A percentile compares a stretch with the other conserved stretches of the same genome.
These are phyloP conservation scores for Arachnomyces sp. DNA, from an alignment of 2,329 filamentous ascomycete genomes.

Conservation along the genomic window DNA sequence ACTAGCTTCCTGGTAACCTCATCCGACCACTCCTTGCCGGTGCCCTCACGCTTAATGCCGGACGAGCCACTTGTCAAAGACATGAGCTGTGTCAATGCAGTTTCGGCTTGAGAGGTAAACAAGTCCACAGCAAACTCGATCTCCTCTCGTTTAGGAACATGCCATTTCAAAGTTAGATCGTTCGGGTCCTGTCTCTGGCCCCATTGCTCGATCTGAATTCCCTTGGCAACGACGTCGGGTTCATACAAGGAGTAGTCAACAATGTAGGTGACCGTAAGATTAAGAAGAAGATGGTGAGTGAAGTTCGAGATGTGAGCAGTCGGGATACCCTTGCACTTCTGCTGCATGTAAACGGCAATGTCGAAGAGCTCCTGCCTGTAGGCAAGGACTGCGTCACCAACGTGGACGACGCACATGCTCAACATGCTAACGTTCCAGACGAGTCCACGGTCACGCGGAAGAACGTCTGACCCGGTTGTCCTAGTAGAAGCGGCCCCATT, in stretches of 20 bases:
- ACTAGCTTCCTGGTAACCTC: constrained; percentile 87
- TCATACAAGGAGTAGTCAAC: constrained; percentile 85
- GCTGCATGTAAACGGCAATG: constrained; percentile 92
- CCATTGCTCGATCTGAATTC: constrained; percentile 74
- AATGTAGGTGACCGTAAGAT: constrained; percentile 88
- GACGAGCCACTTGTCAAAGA: constrained; percentile 74
- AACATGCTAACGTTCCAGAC: constrained; percentile 97
- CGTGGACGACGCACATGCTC: constrained; percentile 96
- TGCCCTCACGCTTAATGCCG: constrained; percentile 80
- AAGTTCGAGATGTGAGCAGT: constrained; percentile 97
- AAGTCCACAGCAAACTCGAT: constrained; percentile 82
- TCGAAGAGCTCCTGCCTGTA: constrained; percentile 85
- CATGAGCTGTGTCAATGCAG: constrained; percentile 64
- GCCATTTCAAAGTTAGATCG: constrained; percentile 81
- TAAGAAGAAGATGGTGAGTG: constrained; percentile 90
- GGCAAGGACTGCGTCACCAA: constrained; percentile 78
- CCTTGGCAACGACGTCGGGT: constrained; percentile 60
- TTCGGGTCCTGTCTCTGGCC: constrained; percentile 65
- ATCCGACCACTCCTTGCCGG: constrained; percentile 98
- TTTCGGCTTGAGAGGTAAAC: constrained; percentile 73
- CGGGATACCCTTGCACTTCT: constrained; percentile 85
- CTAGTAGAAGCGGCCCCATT: constrained; percentile 92
- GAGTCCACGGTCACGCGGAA: constrained; percentile 82
- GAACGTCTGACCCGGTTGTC: constrained; percentile 84
- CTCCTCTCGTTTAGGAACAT: constrained; percentile 70